Evolutionary conservation across 169 alveolate species (phyloP).

Genomic region (Plasmodium malariae): DNA sequence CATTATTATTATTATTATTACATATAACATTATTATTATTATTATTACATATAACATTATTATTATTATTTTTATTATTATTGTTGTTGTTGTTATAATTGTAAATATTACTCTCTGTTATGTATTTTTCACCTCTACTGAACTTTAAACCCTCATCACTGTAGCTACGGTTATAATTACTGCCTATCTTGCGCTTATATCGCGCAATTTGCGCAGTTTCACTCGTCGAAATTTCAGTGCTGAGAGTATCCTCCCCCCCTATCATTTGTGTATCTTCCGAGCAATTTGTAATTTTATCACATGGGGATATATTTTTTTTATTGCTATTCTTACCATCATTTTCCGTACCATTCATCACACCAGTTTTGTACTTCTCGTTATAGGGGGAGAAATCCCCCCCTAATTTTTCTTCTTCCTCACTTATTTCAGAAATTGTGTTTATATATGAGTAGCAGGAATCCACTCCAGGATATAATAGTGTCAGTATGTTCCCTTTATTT

Average conservation of each 20-base stretch:
- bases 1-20: no score
- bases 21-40: no score
- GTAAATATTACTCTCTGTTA: no score
- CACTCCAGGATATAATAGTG: slow-evolving; percentile 66
- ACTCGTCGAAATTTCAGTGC: background rate
- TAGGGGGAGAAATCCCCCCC: background rate
- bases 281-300: background rate
- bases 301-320: background rate
- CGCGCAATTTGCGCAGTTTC: background rate
- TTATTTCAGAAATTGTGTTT: slow-evolving; percentile 14
- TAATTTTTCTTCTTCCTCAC: background rate
- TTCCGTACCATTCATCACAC: background rate
- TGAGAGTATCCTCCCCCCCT: background rate
- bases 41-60: no score
- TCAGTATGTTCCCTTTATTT: slow-evolving; percentile 13
- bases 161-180: background rate
- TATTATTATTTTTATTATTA: no score
- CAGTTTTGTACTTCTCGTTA: background rate
- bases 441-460: slow-evolving; percentile 65
- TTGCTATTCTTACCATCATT: background rate
- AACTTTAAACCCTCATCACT: background rate
- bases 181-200: background rate
- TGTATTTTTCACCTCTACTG: background rate
- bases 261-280: background rate
- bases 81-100: no score